Evolutionary conservation across 2,329 filamentous ascomycete species (phyloP).

Genomic region (Clarireedia hainanense): DNA sequence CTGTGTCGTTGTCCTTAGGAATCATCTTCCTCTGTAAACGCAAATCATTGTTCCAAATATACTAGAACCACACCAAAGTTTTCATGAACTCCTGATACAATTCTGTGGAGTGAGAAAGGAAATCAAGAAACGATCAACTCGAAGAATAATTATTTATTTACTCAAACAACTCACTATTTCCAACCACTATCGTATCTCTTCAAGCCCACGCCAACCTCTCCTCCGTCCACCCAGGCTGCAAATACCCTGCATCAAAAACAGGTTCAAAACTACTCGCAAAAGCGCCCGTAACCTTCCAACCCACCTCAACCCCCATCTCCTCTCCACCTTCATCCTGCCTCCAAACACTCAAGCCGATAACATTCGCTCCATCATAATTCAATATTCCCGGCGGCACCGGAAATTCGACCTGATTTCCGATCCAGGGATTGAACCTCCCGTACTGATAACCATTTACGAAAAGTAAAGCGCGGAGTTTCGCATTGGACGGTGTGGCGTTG

Average conservation of each 20-base stretch:
- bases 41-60: too few relatives aligned
- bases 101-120: too few relatives aligned
- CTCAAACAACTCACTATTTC: too few relatives aligned
- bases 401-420: slow-evolving; percentile 8
- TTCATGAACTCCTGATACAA: too few relatives aligned
- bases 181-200: not conserved
- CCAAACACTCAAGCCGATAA: slow-evolving; percentile 8
- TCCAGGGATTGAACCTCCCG: slow-evolving; percentile 8
- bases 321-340: not conserved
- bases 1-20: too few relatives aligned
- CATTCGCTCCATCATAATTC: slow-evolving; percentile 7
- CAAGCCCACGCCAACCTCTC: slow-evolving; percentile 6
- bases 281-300: slow-evolving; percentile 1
- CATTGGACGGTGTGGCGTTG: slow-evolving; percentile 33
- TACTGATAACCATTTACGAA: slow-evolving; percentile 50
- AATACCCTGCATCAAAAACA: slow-evolving; percentile 2
- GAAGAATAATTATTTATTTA: too few relatives aligned
- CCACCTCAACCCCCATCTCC: slow-evolving; percentile 1
- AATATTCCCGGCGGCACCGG: slow-evolving; percentile 10
- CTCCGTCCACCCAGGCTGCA: slow-evolving; percentile 3
- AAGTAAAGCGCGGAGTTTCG: slow-evolving; percentile 44
- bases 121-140: too few relatives aligned
- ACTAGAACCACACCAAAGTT: too few relatives aligned
- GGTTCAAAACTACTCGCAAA: slow-evolving; percentile 9
- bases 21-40: too few relatives aligned